Conservation (phyloP, 164 flowering plant species). For the Stephania japonica region DNA sequence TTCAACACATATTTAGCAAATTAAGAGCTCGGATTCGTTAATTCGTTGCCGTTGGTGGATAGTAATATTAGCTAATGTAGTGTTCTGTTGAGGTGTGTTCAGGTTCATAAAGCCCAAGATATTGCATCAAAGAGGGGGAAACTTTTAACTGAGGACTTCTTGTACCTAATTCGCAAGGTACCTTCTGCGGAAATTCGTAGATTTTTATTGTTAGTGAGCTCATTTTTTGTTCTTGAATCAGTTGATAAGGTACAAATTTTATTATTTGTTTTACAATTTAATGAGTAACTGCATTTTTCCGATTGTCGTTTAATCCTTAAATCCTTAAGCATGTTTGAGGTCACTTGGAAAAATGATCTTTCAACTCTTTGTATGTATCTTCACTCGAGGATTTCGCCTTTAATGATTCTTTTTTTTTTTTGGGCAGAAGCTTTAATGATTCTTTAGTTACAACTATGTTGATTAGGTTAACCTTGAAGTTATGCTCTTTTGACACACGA, state of each 20-base stretch:
- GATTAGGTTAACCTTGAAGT: background rate
- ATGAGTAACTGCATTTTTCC: background rate
- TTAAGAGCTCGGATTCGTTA: background rate
- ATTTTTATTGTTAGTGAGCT: background rate
- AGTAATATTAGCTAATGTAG: background rate
- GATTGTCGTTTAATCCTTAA: background rate
- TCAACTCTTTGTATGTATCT: background rate
- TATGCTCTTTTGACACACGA: background rate
- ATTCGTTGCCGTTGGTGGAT: background rate
- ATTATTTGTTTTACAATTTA: background rate
- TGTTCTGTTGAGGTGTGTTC: background rate
- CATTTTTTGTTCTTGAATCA: background rate
- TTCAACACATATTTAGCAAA: background rate
- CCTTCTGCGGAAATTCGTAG: background rate
- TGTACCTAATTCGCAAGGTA: conserved; percentile 86
- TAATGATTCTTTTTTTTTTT: background rate
- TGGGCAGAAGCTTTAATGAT: background rate
- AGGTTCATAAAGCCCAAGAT: conserved; percentile 93
- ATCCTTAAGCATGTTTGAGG: background rate
- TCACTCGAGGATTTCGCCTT: background rate
- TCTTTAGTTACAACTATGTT: background rate
- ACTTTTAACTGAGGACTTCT: conserved; percentile 81
- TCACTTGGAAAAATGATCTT: background rate
- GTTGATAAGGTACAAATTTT: background rate
- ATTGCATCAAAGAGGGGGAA: conserved; percentile 79